phyloP scores from a whole-genome alignment of 148 eudicot species.

The Fagopyrum esculentum region DNA sequence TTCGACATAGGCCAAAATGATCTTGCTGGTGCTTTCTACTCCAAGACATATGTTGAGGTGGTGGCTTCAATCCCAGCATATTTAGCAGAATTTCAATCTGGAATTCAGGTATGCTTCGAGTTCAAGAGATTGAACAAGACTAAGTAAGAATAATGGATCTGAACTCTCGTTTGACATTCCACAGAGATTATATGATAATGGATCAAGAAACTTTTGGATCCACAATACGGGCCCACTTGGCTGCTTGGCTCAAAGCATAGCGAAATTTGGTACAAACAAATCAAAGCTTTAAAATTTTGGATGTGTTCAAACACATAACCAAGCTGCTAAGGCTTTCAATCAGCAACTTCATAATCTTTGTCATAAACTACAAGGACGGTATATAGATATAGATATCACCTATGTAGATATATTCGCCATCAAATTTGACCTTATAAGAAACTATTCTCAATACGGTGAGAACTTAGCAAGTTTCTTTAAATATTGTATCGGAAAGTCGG shows the following conservation, averaged over 20 bases:
- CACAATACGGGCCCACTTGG: slow-evolving; percentile 33
- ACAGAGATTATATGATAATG: slow-evolving; percentile 22
- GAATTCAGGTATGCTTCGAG: slow-evolving; percentile 17
- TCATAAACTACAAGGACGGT: slow-evolving; percentile 35
- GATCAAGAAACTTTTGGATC: slow-evolving; percentile 36
- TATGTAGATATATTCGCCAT: slow-evolving; percentile 47
- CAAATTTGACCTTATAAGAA: slow-evolving; percentile 44
- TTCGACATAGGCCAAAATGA: slow-evolving; percentile 30
- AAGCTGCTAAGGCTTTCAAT: slow-evolving; percentile 42
- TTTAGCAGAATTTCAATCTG: slow-evolving; percentile 20
- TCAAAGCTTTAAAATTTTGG: slow-evolving; percentile 29
- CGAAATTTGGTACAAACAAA: slow-evolving; percentile 16
- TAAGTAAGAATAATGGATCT: neutral
- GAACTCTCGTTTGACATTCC: neutral
- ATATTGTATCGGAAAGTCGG: neutral
- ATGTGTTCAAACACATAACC: slow-evolving; percentile 19
- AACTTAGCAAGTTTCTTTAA: neutral
- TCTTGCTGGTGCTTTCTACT: slow-evolving; percentile 21
- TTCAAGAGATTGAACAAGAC: neutral
- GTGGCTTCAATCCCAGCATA: slow-evolving; percentile 18
- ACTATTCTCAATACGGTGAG: slow-evolving; percentile 49
- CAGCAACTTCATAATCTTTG: slow-evolving; percentile 45
- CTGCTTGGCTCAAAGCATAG: slow-evolving; percentile 34
- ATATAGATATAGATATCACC: no score
- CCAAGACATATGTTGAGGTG: slow-evolving; percentile 15